phyloP scores from a whole-genome alignment of 257 asterid species.

The Gentiana straminea region DNA sequence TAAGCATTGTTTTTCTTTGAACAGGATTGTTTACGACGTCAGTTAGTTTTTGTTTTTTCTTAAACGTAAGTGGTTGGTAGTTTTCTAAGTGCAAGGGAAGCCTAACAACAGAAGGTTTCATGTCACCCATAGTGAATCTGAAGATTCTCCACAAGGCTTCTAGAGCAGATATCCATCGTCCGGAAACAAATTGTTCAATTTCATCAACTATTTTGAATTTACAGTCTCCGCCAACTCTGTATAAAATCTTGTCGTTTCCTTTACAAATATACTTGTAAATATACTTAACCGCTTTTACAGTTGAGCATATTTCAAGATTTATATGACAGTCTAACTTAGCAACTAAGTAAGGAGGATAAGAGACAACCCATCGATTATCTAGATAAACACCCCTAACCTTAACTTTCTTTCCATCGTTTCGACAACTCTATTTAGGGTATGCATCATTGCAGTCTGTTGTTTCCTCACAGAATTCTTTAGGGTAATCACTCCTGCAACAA shows the following conservation, averaged over 20 bases:
- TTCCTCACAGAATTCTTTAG: background rate
- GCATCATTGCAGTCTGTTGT: background rate
- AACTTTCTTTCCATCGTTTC: background rate
- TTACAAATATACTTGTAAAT: constrained; percentile 4
- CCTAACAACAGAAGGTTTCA: background rate
- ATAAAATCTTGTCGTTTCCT: background rate
- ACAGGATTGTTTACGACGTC: background rate
- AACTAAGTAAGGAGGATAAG: background rate
- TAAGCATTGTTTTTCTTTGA: background rate
- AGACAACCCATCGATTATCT: background rate
- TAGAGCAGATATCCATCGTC: background rate
- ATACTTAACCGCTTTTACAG: background rate
- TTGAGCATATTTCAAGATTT: background rate
- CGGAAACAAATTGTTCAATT: background rate
- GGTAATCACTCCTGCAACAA: background rate
- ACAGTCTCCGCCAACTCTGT: no score
- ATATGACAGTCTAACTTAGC: background rate
- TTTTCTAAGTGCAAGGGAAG: background rate
- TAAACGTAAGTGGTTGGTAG: background rate
- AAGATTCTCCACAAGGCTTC: background rate
- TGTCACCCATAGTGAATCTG: background rate
- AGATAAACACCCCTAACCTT: background rate
- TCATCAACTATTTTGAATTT: background rate
- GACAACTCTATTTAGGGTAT: background rate
- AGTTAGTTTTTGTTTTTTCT: background rate